Evolutionary conservation across 257 asterid genomes (phyloP).

Genomic region (Penstemon davidsonii): DNA sequence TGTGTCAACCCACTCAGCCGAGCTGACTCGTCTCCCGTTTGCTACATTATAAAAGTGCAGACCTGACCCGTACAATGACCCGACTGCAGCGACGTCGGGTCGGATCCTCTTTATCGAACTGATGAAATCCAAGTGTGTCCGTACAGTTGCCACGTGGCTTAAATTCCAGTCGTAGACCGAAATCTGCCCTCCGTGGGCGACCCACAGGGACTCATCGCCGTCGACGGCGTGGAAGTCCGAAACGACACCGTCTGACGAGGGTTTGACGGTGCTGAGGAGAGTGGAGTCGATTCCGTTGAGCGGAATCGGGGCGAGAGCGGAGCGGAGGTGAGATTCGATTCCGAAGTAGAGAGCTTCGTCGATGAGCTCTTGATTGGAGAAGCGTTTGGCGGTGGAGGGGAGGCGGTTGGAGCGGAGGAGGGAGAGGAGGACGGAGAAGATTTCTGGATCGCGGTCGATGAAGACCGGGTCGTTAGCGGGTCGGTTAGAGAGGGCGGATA

Average conservation of each 20-base stretch:
- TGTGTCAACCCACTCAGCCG: conserved; percentile 82
- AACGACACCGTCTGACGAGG: conserved; percentile 65
- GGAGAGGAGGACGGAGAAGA: conserved; percentile 78
- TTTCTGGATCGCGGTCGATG: conserved; percentile 96
- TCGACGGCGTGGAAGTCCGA: conserved; percentile 81
- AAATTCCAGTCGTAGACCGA: conserved; percentile 91
- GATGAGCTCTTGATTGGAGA: conserved; percentile 75
- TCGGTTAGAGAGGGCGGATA: conserved; percentile 66
- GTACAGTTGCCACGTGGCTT: conserved; percentile 54
- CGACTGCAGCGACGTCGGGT: conserved; percentile 63
- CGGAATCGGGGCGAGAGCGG: conserved; percentile 71
- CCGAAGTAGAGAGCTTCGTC: conserved; percentile 88
- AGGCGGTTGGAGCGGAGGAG: conserved; percentile 90
- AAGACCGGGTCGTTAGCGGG: conserved; percentile 54
- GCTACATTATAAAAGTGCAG: conserved; percentile 72
- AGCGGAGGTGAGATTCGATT: conserved; percentile 65
- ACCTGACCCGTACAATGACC: conserved; percentile 62
- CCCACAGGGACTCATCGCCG: conserved; percentile 73
- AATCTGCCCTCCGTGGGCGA: conserved; percentile 89
- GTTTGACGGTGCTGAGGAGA: conserved; percentile 49
- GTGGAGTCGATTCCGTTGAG: conserved; percentile 71
- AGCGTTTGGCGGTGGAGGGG: conserved; percentile 80
- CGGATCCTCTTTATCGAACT: conserved; percentile 44
- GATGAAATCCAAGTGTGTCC: conserved; percentile 80
- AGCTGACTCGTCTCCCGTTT: conserved; percentile 62